Conservation (phyloP, 768 basidiomycete species). For the Tephrocybe sp. region DNA sequence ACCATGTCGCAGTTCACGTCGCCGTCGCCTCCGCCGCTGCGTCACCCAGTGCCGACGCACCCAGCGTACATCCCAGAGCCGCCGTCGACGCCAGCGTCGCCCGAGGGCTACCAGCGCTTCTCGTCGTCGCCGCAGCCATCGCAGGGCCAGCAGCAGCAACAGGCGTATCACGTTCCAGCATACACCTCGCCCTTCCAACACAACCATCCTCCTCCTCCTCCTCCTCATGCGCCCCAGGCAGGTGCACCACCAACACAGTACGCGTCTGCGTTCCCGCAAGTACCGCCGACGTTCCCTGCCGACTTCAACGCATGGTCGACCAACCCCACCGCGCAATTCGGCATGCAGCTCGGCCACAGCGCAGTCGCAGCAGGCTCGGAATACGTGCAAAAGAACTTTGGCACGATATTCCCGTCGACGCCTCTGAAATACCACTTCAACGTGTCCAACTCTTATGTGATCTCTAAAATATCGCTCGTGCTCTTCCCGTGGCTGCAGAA, state of each 20-base stretch:
- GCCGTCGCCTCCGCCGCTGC: slow-evolving; percentile 72
- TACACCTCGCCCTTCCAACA: slow-evolving; percentile 52
- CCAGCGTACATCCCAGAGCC: slow-evolving; percentile 84
- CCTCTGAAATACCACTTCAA: slow-evolving; percentile 55
- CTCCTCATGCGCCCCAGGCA: slow-evolving; percentile 9
- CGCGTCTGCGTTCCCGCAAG: slow-evolving; percentile 26
- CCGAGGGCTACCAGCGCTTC: slow-evolving; percentile 73
- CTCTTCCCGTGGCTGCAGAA: slow-evolving; percentile 98
- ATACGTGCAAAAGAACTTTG: slow-evolving; percentile 83
- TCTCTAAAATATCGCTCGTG: slow-evolving; percentile 80
- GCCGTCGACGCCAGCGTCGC: slow-evolving; percentile 71
- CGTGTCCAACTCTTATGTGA: slow-evolving; percentile 94
- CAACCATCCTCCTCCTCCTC: slow-evolving; percentile 18
- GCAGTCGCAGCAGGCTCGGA: slow-evolving; percentile 94
- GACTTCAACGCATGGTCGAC: slow-evolving; percentile 79
- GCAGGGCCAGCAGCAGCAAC: slow-evolving; percentile 26
- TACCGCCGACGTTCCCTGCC: slow-evolving; percentile 28
- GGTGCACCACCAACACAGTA: too few relatives aligned
- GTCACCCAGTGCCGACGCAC: slow-evolving; percentile 87
- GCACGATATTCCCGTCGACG: slow-evolving; percentile 14
- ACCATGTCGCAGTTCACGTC: slow-evolving; percentile 18
- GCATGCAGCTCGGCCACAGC: slow-evolving; percentile 90
- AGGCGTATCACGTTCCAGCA: slow-evolving; percentile 38
- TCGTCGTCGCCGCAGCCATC: slow-evolving; percentile 54
- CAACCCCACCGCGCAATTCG: slow-evolving; percentile 93